These are phyloP conservation scores for Cyanodermella asteris DNA, from an alignment of 2,329 filamentous ascomycete genomes.

Conservation along the genomic window DNA sequence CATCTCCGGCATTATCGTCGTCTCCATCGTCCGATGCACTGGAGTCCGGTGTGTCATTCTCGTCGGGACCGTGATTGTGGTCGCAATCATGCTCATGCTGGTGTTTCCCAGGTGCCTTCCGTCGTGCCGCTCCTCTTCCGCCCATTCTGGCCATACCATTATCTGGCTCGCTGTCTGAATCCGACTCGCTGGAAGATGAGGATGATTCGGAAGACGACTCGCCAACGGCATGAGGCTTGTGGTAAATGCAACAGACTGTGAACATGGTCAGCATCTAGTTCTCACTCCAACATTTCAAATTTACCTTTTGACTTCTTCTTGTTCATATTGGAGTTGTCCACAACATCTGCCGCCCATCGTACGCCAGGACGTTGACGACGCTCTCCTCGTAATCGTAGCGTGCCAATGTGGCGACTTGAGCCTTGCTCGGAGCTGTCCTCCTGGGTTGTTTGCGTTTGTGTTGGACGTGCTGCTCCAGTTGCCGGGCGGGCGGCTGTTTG, in stretches of 20 bases:
- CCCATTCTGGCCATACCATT: conserved; percentile 10
- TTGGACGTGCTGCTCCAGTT: no score
- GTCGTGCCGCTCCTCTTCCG: conserved; percentile 7
- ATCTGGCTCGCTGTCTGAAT: conserved; percentile 22
- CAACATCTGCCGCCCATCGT: conserved; percentile 76
- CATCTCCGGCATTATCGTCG: no score
- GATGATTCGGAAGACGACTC: conserved; percentile 39
- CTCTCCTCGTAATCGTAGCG: no score
- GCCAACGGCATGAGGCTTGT: conserved; percentile 57
- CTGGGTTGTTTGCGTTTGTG: no score
- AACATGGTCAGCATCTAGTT: conserved; percentile 1
- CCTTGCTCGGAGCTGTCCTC: no score
- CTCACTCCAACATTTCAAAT: conserved; percentile 5
- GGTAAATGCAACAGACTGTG: conserved; percentile 96
- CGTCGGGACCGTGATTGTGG: conserved; percentile 7
- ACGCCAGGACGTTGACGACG: no score
- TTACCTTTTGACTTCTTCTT: conserved; percentile 86
- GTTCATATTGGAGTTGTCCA: conserved; percentile 88
- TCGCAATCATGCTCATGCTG: conserved; percentile 9
- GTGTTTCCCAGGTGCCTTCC: conserved; percentile 7
- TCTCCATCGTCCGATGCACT: no score
- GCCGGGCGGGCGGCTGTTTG: no score
- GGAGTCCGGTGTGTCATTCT: no score
- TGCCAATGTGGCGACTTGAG: no score
- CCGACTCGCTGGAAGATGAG: conserved; percentile 19